Conservation (phyloP, 768 basidiomycete genomes). For the Serendipita sp. region DNA sequence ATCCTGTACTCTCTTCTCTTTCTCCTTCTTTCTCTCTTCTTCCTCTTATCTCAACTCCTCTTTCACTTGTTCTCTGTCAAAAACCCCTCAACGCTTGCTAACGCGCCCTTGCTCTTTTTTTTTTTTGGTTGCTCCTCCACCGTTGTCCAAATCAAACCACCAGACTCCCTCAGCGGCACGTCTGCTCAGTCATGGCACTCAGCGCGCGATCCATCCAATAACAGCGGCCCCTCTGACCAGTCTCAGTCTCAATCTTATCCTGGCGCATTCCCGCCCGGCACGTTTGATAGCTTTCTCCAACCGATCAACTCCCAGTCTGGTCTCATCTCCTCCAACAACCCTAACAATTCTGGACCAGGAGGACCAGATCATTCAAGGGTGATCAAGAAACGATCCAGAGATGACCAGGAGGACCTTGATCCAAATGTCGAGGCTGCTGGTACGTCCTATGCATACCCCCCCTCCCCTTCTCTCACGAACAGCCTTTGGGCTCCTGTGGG, state of each 20-base stretch:
- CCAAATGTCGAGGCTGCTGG: background rate
- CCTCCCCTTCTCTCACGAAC: background rate
- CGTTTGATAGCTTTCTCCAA: background rate
- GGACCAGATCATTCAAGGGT: background rate
- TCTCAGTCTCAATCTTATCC: background rate
- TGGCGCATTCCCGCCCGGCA: background rate
- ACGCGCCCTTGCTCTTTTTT: background rate
- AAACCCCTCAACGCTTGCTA: no score
- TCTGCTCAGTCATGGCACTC: background rate
- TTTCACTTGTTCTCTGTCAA: no score
- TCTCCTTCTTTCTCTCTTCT: background rate
- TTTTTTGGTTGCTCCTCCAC: background rate
- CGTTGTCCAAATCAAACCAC: background rate
- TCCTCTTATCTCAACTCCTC: background rate
- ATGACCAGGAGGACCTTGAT: background rate
- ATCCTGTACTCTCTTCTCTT: background rate
- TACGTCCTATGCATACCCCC: background rate
- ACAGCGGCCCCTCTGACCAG: background rate
- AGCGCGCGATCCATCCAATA: background rate
- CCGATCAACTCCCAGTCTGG: background rate
- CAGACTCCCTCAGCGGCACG: background rate
- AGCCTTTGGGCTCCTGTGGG: no score
- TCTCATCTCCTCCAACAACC: background rate
- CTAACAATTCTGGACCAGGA: background rate
- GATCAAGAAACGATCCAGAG: background rate